These are phyloP conservation scores for Phialocephala sp. DNA, from an alignment of 2,329 filamentous ascomycete genomes.

Conservation along the genomic window DNA sequence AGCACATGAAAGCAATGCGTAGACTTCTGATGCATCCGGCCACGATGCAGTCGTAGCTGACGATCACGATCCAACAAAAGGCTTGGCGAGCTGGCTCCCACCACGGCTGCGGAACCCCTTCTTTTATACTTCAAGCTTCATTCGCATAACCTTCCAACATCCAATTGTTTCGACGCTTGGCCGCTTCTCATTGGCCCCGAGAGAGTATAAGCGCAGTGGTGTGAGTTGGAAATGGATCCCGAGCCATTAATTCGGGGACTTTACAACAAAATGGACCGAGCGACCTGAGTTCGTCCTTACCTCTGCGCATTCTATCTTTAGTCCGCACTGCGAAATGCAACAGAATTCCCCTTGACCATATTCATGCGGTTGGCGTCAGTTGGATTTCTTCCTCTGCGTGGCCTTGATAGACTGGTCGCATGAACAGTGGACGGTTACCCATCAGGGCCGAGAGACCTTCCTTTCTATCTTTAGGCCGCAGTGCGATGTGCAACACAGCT, in stretches of 20 bases:
- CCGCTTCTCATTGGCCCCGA: not conserved
- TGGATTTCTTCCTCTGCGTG: not conserved
- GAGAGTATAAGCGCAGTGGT: not conserved
- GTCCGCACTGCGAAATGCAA: slow-evolving; percentile 17
- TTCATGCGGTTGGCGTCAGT: not conserved
- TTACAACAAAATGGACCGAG: slow-evolving; percentile 9
- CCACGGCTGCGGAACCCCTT: slow-evolving; percentile 1
- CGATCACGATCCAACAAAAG: not conserved
- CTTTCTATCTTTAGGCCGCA: slow-evolving; percentile 16
- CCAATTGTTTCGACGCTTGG: not conserved
- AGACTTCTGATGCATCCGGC: not conserved
- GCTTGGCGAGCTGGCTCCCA: not conserved
- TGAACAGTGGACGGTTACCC: not conserved
- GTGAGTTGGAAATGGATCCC: not conserved
- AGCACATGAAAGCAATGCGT: not conserved
- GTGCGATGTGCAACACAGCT: slow-evolving; percentile 17
- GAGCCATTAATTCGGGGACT: slow-evolving; percentile 2
- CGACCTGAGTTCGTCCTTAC: not conserved
- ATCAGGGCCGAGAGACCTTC: not conserved
- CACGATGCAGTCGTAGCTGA: not conserved
- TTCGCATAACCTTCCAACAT: slow-evolving; percentile 3
- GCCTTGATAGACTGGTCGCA: not conserved
- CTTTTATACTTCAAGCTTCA: slow-evolving; percentile 5
- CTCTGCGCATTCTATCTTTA: slow-evolving; percentile 17
- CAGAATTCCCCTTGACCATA: not conserved